phyloP scores from a whole-genome alignment of 78 protist genomes.

The Trichosphaerium sp. region DNA sequence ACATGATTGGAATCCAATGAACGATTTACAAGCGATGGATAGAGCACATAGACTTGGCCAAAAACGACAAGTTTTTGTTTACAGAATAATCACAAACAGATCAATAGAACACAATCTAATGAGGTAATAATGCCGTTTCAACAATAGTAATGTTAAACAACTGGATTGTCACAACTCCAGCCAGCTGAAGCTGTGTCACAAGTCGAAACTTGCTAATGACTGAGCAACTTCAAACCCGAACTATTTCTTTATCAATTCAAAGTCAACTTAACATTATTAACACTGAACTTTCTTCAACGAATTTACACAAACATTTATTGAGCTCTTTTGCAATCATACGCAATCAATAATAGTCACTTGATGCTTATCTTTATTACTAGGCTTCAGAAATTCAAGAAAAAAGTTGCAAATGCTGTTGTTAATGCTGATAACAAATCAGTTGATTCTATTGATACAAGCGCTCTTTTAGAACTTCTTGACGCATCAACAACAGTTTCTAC shows the following conservation, averaged over 20 bases:
- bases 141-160: background rate
- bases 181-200: background rate
- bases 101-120: slow-evolving; percentile 92
- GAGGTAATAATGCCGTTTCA: slow-evolving; percentile 47
- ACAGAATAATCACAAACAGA: slow-evolving; percentile 74
- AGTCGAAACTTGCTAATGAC: background rate
- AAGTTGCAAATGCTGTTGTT: slow-evolving; percentile 71
- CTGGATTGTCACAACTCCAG: background rate
- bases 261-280: no score
- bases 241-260: background rate
- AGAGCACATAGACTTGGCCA: slow-evolving; percentile 95
- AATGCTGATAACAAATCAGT: slow-evolving; percentile 57
- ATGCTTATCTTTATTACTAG: background rate
- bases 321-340: background rate
- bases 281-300: no score
- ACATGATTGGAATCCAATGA: slow-evolving; percentile 96
- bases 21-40: slow-evolving; percentile 94
- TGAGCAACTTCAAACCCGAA: background rate
- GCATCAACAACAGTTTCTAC: no score
- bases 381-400: slow-evolving; percentile 75
- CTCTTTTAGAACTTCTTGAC: slow-evolving; percentile 53
- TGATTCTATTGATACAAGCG: slow-evolving; percentile 51
- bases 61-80: slow-evolving; percentile 79
- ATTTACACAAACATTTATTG: background rate
- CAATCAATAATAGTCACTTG: background rate